phyloP scores from a whole-genome alignment of 2,329 filamentous ascomycete genomes.

The Aureobasidium sp. region DNA sequence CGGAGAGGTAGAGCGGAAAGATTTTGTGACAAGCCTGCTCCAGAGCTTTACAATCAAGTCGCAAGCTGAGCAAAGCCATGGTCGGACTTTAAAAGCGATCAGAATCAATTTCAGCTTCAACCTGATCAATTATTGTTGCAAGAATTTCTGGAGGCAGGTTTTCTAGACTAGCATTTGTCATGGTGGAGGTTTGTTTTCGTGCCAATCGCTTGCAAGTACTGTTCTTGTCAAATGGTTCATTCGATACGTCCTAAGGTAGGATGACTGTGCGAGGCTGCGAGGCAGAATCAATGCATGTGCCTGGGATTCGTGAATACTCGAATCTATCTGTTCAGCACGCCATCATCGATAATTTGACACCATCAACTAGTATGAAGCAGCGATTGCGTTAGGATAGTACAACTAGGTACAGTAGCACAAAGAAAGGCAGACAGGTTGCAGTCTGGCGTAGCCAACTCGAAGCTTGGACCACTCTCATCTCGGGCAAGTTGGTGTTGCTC shows the following conservation, averaged over 20 bases:
- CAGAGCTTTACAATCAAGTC: neutral
- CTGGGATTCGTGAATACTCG: neutral
- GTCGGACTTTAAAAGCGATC: neutral
- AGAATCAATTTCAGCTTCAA: neutral
- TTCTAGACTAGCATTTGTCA: neutral
- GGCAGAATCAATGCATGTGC: neutral
- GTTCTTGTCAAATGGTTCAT: too few relatives aligned
- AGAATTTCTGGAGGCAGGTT: neutral
- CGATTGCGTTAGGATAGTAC: neutral
- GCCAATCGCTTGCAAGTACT: neutral
- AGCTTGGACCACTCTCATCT: neutral
- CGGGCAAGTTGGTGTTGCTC: neutral
- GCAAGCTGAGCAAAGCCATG: neutral
- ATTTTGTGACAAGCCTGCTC: neutral
- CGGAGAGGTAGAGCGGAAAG: neutral
- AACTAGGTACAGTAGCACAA: neutral
- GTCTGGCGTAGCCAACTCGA: neutral
- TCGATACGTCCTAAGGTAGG: neutral
- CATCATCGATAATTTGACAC: neutral
- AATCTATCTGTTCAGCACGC: neutral
- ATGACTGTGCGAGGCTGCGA: neutral
- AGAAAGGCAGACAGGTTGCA: neutral
- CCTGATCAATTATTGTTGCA: neutral
- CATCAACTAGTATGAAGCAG: neutral
- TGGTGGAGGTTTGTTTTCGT: neutral